phyloP scores from a whole-genome alignment of 805 yeast species.

The Metschnikowia kofuensis region DNA sequence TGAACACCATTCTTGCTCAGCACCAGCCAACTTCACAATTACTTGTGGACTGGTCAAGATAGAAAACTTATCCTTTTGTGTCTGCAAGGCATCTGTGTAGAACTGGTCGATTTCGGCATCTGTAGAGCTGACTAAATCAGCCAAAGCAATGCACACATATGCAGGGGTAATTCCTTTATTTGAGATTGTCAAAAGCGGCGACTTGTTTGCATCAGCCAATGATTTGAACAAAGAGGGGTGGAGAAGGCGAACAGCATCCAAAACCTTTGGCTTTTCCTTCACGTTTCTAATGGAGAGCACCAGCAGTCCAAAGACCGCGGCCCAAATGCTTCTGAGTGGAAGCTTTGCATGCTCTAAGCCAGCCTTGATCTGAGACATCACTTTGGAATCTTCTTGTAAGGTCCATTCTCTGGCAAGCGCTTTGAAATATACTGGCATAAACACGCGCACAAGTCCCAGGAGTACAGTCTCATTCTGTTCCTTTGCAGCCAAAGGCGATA shows the following conservation, averaged over 20 bases:
- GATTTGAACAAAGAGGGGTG: constrained; percentile 25
- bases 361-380: constrained; percentile 36
- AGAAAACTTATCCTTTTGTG: constrained; percentile 46
- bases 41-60: constrained; percentile 47
- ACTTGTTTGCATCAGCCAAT: constrained; percentile 41
- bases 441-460: constrained; percentile 45
- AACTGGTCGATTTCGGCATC: constrained; percentile 23
- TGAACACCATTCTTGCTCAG: constrained; percentile 53
- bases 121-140: constrained; percentile 10
- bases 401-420: constrained; percentile 6
- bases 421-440: constrained; percentile 43
- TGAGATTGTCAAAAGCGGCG: constrained; percentile 54
- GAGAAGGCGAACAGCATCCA: constrained; percentile 14
- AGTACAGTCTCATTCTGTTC: constrained; percentile 75
- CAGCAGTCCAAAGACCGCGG: constrained; percentile 42
- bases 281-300: constrained; percentile 13
- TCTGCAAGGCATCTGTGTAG: constrained; percentile 31
- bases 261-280: constrained; percentile 1
- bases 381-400: constrained; percentile 6
- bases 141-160: constrained; percentile 44
- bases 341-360: constrained; percentile 69
- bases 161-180: constrained; percentile 53
- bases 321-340: constrained; percentile 68
- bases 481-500: constrained; percentile 57
- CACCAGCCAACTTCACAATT: constrained; percentile 46